Percentiles rank a stretch among this genome's conserved stretches.
Conservation (phyloP, 352 stramenopile species). For the Phytophthora quininea region DNA sequence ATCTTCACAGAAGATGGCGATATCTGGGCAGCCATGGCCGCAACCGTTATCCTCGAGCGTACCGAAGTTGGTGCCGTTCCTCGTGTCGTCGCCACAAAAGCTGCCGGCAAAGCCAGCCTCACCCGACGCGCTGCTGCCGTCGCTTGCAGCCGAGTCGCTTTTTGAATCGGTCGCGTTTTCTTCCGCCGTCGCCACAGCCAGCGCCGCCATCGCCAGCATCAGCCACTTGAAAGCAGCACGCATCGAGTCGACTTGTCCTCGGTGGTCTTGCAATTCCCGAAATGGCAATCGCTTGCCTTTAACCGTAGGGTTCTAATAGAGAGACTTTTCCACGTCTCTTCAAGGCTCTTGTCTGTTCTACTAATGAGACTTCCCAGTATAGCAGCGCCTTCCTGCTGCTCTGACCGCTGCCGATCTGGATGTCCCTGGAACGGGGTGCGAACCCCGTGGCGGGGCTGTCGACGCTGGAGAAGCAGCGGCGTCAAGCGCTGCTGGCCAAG, state of each 20-base stretch:
- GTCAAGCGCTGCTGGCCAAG: constrained; percentile 49
- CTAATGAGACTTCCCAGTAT: too few relatives aligned
- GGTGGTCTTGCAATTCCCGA: constrained; percentile 15
- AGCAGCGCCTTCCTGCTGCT: too few relatives aligned
- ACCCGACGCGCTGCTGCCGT: constrained; percentile 2
- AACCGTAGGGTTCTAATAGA: background rate
- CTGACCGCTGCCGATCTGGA: too few relatives aligned
- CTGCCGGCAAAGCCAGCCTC: background rate
- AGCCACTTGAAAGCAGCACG: constrained; percentile 9
- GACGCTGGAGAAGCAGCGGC: constrained; percentile 26
- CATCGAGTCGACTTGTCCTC: constrained; percentile 9
- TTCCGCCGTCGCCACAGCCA: background rate
- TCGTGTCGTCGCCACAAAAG: too few relatives aligned
- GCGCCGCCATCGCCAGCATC: constrained; percentile 3
- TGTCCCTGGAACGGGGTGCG: background rate
- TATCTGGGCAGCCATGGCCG: constrained; percentile 39
- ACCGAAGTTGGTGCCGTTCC: constrained; percentile 6
- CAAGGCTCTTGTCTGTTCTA: too few relatives aligned
- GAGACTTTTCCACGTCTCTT: background rate
- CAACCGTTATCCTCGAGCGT: constrained; percentile 9
- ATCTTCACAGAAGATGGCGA: constrained; percentile 37
- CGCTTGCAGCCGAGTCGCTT: constrained; percentile 6
- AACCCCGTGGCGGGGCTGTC: constrained; percentile 1
- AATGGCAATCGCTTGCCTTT: constrained; percentile 6
- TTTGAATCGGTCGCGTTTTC: constrained; percentile 10